Conservation (phyloP, 768 basidiomycete genomes). For the Hypholoma sublateritium region DNA sequence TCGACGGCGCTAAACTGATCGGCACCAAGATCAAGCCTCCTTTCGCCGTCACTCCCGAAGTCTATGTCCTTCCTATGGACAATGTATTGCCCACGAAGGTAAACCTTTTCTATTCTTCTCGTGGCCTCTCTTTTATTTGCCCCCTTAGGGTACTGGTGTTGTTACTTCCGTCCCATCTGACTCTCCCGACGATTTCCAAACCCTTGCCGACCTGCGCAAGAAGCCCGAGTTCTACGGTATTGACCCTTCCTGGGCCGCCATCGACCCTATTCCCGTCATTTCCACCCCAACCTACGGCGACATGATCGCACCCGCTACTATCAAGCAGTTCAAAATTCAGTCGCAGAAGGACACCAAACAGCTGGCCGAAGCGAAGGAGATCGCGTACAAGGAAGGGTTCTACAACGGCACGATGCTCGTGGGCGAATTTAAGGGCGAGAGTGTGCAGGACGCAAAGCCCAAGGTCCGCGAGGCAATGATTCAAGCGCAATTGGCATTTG, state of each 20-base stretch:
- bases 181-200: constrained; percentile 95
- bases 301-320: constrained; percentile 79
- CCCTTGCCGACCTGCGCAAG: constrained; percentile 88
- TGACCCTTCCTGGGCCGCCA: constrained; percentile 80
- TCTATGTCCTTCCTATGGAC: constrained; percentile 99
- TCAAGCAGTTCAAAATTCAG: constrained; percentile 90
- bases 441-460: constrained; percentile 89
- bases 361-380: constrained; percentile 94
- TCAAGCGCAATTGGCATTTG: constrained; percentile 70
- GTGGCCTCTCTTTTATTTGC: too few relatives aligned
- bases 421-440: constrained; percentile 86
- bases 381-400: constrained; percentile 98
- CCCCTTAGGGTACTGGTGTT: constrained; percentile 80
- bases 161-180: constrained; percentile 98
- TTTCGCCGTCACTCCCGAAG: constrained; percentile 76
- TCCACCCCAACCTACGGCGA: constrained; percentile 92
- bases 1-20: constrained; percentile 77
- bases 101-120: too few relatives aligned
- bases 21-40: constrained; percentile 93
- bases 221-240: constrained; percentile 97
- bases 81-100: constrained; percentile 88
- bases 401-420: constrained; percentile 90
- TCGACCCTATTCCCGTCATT: constrained; percentile 87
- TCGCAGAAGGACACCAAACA: constrained; percentile 94
- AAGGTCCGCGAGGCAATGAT: constrained; percentile 88